Conservation (phyloP, 2,329 filamentous ascomycete species). For the Coniochaeta pulveracea region DNA sequence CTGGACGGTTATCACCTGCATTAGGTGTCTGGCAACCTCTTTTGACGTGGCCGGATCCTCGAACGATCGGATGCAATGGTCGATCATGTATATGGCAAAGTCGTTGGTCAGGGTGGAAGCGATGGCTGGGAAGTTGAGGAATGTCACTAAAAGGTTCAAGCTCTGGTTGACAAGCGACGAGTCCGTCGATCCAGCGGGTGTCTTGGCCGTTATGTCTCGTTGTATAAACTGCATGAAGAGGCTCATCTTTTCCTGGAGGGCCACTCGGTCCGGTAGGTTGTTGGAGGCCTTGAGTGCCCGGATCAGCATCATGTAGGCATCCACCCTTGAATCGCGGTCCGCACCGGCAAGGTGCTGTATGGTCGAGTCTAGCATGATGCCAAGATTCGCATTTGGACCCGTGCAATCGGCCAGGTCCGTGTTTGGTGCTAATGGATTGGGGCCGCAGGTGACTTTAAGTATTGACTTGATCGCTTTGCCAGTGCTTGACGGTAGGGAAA, state of each 20-base stretch:
- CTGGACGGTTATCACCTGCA: constrained; percentile 72
- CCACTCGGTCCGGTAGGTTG: constrained; percentile 64
- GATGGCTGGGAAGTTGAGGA: constrained; percentile 65
- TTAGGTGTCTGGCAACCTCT: constrained; percentile 63
- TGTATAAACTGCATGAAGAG: constrained; percentile 73
- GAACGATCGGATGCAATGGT: constrained; percentile 66
- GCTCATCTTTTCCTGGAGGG: constrained; percentile 64
- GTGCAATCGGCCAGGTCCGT: constrained; percentile 28
- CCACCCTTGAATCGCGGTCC: constrained; percentile 61
- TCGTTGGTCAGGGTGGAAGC: constrained; percentile 62
- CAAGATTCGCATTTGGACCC: constrained; percentile 41
- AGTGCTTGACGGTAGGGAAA: constrained; percentile 23
- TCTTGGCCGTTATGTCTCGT: constrained; percentile 61
- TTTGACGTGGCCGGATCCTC: constrained; percentile 62
- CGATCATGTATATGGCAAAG: constrained; percentile 69
- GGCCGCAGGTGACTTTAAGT: constrained; percentile 56
- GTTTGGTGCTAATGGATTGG: constrained; percentile 31
- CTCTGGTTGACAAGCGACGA: constrained; percentile 66
- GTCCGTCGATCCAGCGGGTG: constrained; percentile 45
- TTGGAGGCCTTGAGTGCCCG: constrained; percentile 71
- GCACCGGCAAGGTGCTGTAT: constrained; percentile 68
- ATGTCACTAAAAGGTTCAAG: constrained; percentile 63
- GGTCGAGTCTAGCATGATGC: constrained; percentile 75
- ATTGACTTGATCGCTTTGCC: constrained; percentile 53
- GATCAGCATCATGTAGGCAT: constrained; percentile 76